These are phyloP conservation scores for Hygrocybe coccinea DNA, from an alignment of 768 basidiomycete genomes.

Conservation along the genomic window DNA sequence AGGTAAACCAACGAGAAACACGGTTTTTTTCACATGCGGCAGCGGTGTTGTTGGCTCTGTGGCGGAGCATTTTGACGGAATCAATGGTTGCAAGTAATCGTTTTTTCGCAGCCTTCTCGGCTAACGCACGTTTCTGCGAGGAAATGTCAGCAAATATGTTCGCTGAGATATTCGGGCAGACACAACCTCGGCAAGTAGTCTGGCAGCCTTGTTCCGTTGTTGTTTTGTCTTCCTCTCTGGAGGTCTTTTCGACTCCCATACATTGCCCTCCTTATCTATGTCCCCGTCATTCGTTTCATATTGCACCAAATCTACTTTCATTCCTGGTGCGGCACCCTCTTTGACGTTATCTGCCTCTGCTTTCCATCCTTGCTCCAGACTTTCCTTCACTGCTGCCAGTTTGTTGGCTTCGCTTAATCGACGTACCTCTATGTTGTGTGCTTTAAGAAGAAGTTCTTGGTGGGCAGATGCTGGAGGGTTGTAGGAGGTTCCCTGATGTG, in stretches of 20 bases:
- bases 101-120: conserved; percentile 56
- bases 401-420: conserved; percentile 50
- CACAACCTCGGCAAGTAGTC: conserved; percentile 59
- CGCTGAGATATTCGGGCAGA: background rate
- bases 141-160: background rate
- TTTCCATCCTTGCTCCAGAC: conserved; percentile 46
- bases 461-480: conserved; percentile 78
- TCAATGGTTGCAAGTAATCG: conserved; percentile 56
- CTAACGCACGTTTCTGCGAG: conserved; percentile 57
- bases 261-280: conserved; percentile 27
- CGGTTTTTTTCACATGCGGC: conserved; percentile 41
- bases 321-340: conserved; percentile 51
- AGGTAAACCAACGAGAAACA: conserved; percentile 38
- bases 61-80: conserved; percentile 49
- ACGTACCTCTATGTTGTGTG: conserved; percentile 60
- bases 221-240: conserved; percentile 40
- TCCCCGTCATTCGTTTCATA: conserved; percentile 37
- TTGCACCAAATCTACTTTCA: conserved; percentile 48
- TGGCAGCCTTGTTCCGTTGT: conserved; percentile 65
- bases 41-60: conserved; percentile 32
- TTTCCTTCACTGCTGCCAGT: conserved; percentile 48
- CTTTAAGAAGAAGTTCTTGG: conserved; percentile 61
- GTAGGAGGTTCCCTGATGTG: conserved; percentile 83
- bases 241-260: conserved; percentile 33
- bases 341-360: conserved; percentile 29